A percentile compares a stretch with the other conserved stretches of the same genome.
These are phyloP conservation scores for Suhomyces bolitotheri DNA, from an alignment of 1,139 yeast genomes.

Conservation along the genomic window DNA sequence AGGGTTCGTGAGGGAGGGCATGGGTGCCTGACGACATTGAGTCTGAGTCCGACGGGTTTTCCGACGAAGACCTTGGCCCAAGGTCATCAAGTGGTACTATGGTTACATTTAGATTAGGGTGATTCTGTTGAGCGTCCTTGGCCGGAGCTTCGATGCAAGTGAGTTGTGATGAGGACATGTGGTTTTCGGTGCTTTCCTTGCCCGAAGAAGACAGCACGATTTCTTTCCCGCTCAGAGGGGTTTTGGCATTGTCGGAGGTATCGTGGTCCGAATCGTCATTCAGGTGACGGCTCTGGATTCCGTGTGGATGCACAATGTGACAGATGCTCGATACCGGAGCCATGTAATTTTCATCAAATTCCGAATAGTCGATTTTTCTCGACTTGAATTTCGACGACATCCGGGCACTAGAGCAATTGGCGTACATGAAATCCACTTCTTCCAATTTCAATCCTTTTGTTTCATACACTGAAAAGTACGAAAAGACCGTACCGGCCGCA, in stretches of 20 bases:
- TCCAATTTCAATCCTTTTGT: conserved; percentile 50
- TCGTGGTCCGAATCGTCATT: conserved; percentile 16
- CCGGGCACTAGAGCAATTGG: conserved; percentile 47
- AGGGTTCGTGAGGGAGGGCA: too few relatives aligned
- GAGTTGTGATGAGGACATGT: conserved; percentile 12
- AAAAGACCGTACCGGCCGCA: conserved; percentile 47
- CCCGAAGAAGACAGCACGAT: conserved; percentile 8
- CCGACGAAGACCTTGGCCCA: conserved; percentile 23
- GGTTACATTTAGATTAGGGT: conserved; percentile 15
- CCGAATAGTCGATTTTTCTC: conserved; percentile 34
- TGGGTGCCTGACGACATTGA: not conserved
- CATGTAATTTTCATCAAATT: conserved; percentile 15
- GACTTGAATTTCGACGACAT: conserved; percentile 43
- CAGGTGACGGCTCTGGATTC: too few relatives aligned
- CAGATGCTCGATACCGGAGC: conserved; percentile 4
- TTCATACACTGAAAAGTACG: conserved; percentile 44
- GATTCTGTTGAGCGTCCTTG: conserved; percentile 7
- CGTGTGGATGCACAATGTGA: conserved; percentile 7
- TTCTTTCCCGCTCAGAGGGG: conserved; percentile 6
- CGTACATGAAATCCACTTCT: conserved; percentile 43
- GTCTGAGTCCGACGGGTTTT: too few relatives aligned
- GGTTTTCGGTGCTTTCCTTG: conserved; percentile 11
- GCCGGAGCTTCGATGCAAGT: conserved; percentile 6
- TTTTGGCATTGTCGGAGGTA: conserved; percentile 9
- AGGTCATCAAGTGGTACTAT: conserved; percentile 26